A percentile compares a stretch with the other conserved stretches of the same genome.
Conservation (phyloP, 106 monocot genomes). For the Dendrobium chrysotoxum region DNA sequence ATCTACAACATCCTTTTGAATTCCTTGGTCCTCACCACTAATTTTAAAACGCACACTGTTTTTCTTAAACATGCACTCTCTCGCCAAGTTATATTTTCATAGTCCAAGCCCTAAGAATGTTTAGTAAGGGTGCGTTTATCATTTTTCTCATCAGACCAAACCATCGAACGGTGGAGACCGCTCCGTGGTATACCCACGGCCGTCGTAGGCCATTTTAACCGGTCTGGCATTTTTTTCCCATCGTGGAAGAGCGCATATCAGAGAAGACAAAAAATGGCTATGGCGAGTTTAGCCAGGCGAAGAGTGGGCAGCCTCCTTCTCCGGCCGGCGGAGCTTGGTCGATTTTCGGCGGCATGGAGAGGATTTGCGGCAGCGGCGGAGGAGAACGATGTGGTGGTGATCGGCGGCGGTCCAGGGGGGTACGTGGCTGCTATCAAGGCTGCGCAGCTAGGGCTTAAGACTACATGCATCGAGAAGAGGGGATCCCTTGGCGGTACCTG, state of each 20-base stretch:
- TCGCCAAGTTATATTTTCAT: too few species aligned
- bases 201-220: too few species aligned
- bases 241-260: not conserved
- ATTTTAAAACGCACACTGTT: too few species aligned
- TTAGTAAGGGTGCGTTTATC: too few species aligned
- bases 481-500: slow-evolving; percentile 69
- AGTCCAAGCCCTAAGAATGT: too few species aligned
- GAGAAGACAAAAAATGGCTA: slow-evolving; percentile 30
- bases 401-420: slow-evolving; percentile 69
- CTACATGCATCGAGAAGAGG: slow-evolving; percentile 76
- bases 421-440: slow-evolving; percentile 84
- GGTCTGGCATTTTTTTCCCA: not conserved
- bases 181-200: too few species aligned
- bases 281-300: slow-evolving; percentile 41
- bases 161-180: too few species aligned
- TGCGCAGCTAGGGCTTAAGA: slow-evolving; percentile 70
- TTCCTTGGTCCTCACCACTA: too few species aligned
- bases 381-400: slow-evolving; percentile 69
- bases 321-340: not conserved
- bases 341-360: not conserved
- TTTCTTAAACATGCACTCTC: too few species aligned
- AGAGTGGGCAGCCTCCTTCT: slow-evolving; percentile 14
- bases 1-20: too few species aligned
- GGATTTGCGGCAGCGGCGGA: slow-evolving; percentile 34
- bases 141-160: too few species aligned